Evolutionary conservation across 306 rosid species (phyloP).

Genomic region (Inga oerstediana): DNA sequence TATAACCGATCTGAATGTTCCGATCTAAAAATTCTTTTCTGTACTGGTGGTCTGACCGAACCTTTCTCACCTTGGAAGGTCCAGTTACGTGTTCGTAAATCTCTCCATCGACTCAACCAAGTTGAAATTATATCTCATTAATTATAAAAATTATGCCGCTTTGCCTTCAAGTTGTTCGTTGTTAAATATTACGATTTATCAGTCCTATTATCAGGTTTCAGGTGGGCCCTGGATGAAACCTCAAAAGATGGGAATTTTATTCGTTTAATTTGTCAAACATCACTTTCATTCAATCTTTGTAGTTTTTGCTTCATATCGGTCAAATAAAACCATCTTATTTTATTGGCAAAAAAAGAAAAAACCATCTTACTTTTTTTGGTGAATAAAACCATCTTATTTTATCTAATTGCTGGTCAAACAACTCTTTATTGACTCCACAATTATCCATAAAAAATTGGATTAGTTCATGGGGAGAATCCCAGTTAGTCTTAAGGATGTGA

Average conservation of each 20-base stretch:
- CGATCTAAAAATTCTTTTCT: no score
- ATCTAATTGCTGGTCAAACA: neutral
- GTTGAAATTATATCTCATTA: conserved; percentile 3
- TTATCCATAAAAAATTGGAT: neutral
- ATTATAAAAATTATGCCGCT: neutral
- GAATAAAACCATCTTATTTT: no score
- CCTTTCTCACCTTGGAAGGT: neutral
- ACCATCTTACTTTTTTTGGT: no score
- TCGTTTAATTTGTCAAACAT: neutral
- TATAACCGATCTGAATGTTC: no score
- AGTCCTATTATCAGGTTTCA: no score
- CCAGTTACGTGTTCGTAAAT: neutral
- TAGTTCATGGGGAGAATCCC: no score
- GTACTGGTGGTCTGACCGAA: neutral
- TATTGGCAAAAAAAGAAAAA: no score
- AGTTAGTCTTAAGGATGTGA: no score
- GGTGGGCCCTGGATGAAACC: neutral
- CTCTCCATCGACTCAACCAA: conserved; percentile 7
- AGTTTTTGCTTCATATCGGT: neutral
- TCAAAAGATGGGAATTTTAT: neutral
- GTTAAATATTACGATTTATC: no score
- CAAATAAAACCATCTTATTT: neutral
- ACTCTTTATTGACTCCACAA: neutral
- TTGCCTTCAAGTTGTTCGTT: no score
- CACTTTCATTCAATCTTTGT: conserved; percentile 7